Evolutionary conservation across 768 basidiomycete genomes (phyloP).

Genomic region (Russula ochroleuca): DNA sequence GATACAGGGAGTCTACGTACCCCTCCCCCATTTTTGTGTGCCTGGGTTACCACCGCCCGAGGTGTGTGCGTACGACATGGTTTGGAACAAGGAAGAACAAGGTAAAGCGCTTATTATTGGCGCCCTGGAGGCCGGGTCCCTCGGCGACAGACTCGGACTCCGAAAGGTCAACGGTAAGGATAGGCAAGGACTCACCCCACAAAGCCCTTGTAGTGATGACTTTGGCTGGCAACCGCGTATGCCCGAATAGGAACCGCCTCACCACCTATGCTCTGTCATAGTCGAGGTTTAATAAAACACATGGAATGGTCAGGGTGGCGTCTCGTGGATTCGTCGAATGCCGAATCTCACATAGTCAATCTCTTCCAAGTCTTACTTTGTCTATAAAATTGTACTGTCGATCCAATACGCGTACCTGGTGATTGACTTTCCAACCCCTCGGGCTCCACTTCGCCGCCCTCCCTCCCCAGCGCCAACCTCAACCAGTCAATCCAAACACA

Average conservation of each 20-base stretch:
- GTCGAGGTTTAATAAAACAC: background rate
- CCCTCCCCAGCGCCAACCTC: background rate
- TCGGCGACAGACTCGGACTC: conserved; percentile 9
- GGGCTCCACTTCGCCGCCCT: background rate
- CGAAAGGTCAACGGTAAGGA: background rate
- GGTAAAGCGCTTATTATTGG: conserved; percentile 14
- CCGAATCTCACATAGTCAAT: conserved; percentile 20
- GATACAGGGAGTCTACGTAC: conserved; percentile 20
- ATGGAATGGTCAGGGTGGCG: conserved; percentile 6
- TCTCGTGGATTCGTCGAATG: conserved; percentile 17
- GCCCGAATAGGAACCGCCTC: background rate
- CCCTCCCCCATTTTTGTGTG: conserved; percentile 26
- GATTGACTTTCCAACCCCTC: conserved; percentile 8
- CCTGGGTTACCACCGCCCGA: conserved; percentile 18
- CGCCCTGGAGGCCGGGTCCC: conserved; percentile 14
- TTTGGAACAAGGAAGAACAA: conserved; percentile 23
- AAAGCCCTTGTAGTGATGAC: background rate
- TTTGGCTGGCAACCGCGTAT: background rate
- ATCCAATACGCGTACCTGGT: conserved; percentile 1
- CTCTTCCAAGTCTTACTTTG: background rate
- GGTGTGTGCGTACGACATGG: conserved; percentile 24
- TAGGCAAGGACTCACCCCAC: background rate
- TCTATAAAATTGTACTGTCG: background rate
- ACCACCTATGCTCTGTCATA: too few species aligned
- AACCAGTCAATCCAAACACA: background rate